Base-by-base conservation (phyloP, 2,329 filamentous ascomycete species). In the Stemphylium beticola region DNA sequence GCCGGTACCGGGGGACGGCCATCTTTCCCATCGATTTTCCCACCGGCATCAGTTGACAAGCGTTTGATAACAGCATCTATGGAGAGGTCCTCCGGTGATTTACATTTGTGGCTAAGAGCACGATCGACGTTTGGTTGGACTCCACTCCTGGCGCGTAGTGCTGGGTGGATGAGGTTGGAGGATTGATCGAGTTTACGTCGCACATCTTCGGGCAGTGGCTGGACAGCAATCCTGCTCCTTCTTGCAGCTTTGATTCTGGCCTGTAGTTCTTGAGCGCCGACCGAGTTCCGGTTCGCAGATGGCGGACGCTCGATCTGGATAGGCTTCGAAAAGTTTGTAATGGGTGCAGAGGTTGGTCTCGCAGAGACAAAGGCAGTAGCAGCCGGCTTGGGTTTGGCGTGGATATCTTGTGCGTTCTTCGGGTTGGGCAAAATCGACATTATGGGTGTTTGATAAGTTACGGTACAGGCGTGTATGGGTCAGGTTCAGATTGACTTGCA, bases 341-440 rank as follows among this genome's bases (percentile, higher is more conserved):
- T 68, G 7, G 65, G 64, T 29, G 57, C 51, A 36, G 55, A 60
- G 24, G 61, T 60, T 41, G 64, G 56, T 46, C 60, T 65, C 31
- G 37, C 5, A 7, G 43, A 32, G 22, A 64, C 49, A 31, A 65
- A 61, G 36, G 45, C 22, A 36, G 49, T 46, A 32, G 53, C 49
- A 15, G 55, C 55, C 49, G 61, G 62, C 41, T 69, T 65, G 38
- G 70, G 65, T 38, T 69, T 59, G 7, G 63, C 58, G 36, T 61
- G 55, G 14, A 65, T 67, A 48, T 70, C 69, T 50, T 68, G 70
- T 46, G 64, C 63, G 34, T 67, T 71, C 58, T 67, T 74, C 46
- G 68, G 49, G 48, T 64, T 70, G 4, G 67, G 67, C 50, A 73
- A 70, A 39, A 72, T 65, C 17, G 71, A 60, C 74, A 76, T 75